Evolutionary conservation across 2,329 filamentous ascomycete genomes (phyloP).

Genomic region (Arthroderma sp.): DNA sequence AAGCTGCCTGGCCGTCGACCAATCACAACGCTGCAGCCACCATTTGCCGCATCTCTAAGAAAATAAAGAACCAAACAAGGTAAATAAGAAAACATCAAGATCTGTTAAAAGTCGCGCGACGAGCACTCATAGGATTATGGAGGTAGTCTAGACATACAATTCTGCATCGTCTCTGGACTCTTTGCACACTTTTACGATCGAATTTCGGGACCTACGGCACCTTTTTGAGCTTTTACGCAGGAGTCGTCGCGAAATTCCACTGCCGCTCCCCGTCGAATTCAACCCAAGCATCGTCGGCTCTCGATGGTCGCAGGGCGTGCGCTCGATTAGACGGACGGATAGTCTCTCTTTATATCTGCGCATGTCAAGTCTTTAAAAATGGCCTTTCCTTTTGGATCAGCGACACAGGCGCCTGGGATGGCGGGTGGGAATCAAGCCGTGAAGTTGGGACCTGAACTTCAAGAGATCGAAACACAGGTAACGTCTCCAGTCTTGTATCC

Average conservation of each 20-base stretch:
- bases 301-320: conserved; percentile 26
- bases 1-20: conserved; percentile 19
- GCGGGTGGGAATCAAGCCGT: conserved; percentile 25
- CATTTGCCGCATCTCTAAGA: conserved; percentile 6
- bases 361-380: conserved; percentile 33
- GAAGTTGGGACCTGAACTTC: conserved; percentile 52
- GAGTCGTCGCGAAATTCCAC: conserved; percentile 27
- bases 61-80: background rate
- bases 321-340: conserved; percentile 22
- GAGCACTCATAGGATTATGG: too few species aligned
- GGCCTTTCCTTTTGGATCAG: conserved; percentile 50
- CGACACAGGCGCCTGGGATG: conserved; percentile 25
- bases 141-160: too few species aligned
- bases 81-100: too few species aligned
- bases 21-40: background rate
- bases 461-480: conserved; percentile 74
- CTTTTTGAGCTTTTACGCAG: conserved; percentile 25
- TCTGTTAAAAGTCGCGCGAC: too few species aligned
- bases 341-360: conserved; percentile 23
- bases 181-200: conserved; percentile 4
- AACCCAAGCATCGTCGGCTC: conserved; percentile 4
- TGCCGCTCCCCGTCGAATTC: conserved; percentile 30
- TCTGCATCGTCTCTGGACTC: too few species aligned
- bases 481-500: conserved; percentile 4
- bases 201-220: conserved; percentile 31